A percentile compares a stretch with the other conserved stretches of the same genome.
These are phyloP conservation scores for Dichotomopilus funicola DNA, from an alignment of 2,329 filamentous ascomycete genomes.

Conservation along the genomic window DNA sequence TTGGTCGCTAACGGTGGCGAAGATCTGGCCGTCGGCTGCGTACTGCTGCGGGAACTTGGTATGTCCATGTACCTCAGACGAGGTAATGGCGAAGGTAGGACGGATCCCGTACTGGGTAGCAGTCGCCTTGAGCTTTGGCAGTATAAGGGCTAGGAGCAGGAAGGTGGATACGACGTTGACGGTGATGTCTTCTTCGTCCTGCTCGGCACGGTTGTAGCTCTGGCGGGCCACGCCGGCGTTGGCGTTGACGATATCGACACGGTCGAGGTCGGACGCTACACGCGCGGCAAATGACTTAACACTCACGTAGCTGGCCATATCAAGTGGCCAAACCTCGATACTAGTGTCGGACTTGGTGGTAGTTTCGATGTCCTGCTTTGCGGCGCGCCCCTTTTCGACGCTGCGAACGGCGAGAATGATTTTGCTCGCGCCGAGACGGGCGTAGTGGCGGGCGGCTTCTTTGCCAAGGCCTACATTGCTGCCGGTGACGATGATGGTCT, in stretches of 20 bases:
- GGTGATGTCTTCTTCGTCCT: constrained; percentile 42
- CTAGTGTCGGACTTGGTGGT: constrained; percentile 18
- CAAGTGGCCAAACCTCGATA: constrained; percentile 4
- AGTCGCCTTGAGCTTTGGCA: constrained; percentile 45
- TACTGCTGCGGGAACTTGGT: constrained; percentile 26
- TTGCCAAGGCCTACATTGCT: constrained; percentile 31
- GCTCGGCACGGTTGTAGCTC: constrained; percentile 31
- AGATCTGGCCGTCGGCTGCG: constrained; percentile 23
- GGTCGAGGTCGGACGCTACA: constrained; percentile 14
- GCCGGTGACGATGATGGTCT: constrained; percentile 30
- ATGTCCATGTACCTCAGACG: constrained; percentile 25
- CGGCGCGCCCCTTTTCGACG: constrained; percentile 29
- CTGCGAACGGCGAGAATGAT: constrained; percentile 31
- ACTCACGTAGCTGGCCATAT: constrained; percentile 18
- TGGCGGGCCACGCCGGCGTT: neutral
- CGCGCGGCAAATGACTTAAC: constrained; percentile 37
- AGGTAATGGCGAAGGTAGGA: constrained; percentile 27
- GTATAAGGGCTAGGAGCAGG: constrained; percentile 40
- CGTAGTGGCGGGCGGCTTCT: constrained; percentile 31
- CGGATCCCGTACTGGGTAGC: constrained; percentile 19
- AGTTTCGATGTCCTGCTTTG: constrained; percentile 30
- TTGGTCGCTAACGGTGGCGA: constrained; percentile 26
- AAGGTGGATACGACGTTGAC: constrained; percentile 50
- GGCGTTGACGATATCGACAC: constrained; percentile 21
- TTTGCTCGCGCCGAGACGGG: constrained; percentile 25